Evolutionary conservation across 169 alveolate species (phyloP), one percentile per base, ranked within the genome.

Genomic region (Blepharisma undulans): DNA sequence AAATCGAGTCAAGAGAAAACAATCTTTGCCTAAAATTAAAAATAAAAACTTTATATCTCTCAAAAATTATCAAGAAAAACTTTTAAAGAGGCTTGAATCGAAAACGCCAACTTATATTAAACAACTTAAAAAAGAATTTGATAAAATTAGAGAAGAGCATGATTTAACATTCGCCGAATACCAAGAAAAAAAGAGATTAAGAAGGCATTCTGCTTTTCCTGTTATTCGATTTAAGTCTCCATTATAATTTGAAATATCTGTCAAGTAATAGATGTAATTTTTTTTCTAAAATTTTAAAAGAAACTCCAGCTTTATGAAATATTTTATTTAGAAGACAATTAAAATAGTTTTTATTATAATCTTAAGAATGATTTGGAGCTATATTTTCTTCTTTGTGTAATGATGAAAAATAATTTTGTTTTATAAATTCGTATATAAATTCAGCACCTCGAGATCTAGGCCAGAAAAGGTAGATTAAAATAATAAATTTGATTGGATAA

Each of bases 391-490:
- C 66, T 48, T 48, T 36, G 4, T 36, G 60, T 8, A 36, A 36
- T 36, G 60, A 36, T 36, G n/a, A n/a, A n/a, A n/a, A n/a, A n/a
- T n/a, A n/a, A n/a, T n/a, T n/a, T n/a, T n/a, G n/a, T n/a, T n/a
- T n/a, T n/a, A n/a, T n/a, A n/a, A n/a, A n/a, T n/a, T n/a, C n/a
- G n/a, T n/a, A n/a, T n/a, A n/a, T n/a, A n/a, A n/a, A n/a, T n/a
- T n/a, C n/a, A 82, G 98, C 96, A 66, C 98, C 98, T 77, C 72
- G 36, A 36, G 96, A 91, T 71, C 82, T 84, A 34, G 98, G 99
- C 95, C 95, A 95, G 93, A 95, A 96, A 90, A 97, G 88, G 94
- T 97, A 98, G 82, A 97, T 94, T 77, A 98, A 95, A 84, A 97
- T 96, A 14, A 95, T 95, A 33, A 97, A 94, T 91, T 97, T 98